Evolutionary conservation across 176 grass and related monocot species (phyloP).

Genomic region (Raddia distichophylla): DNA sequence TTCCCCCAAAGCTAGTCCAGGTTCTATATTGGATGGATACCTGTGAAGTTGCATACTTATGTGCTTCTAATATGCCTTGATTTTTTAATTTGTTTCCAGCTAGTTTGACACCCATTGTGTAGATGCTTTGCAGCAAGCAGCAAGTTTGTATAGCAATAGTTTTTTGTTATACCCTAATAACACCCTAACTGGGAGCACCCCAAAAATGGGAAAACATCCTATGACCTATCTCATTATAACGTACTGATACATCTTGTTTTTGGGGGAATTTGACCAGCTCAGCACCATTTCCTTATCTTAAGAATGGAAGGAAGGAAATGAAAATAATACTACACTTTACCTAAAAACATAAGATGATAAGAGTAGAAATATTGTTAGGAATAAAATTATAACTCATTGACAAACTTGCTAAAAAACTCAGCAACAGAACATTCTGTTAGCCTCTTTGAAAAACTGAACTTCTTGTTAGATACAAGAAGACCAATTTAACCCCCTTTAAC

Average conservation of each 20-base stretch:
- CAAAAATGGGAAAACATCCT: not conserved
- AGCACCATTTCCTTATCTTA: not conserved
- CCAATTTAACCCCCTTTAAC: not conserved
- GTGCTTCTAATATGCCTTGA: not conserved
- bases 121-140: not conserved
- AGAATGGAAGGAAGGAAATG: not conserved
- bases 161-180: not conserved
- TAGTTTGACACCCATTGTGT: not conserved
- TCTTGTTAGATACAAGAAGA: not conserved
- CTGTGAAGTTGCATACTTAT: not conserved
- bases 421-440: too few species aligned
- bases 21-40: slow-evolving; percentile 1
- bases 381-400: not conserved
- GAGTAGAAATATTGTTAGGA: slow-evolving; percentile 1
- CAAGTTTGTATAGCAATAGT: not conserved
- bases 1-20: not conserved
- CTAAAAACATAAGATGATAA: not conserved
- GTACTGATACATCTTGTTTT: not conserved
- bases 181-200: not conserved
- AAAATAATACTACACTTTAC: not conserved
- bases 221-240: not conserved
- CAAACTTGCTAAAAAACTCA: not conserved
- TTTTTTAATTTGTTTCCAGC: not conserved
- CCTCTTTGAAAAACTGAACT: too few species aligned
- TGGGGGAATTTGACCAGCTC: not conserved